Conservation (phyloP, 2,329 filamentous ascomycete species). For the Scopulariopsis brevicaulis region DNA sequence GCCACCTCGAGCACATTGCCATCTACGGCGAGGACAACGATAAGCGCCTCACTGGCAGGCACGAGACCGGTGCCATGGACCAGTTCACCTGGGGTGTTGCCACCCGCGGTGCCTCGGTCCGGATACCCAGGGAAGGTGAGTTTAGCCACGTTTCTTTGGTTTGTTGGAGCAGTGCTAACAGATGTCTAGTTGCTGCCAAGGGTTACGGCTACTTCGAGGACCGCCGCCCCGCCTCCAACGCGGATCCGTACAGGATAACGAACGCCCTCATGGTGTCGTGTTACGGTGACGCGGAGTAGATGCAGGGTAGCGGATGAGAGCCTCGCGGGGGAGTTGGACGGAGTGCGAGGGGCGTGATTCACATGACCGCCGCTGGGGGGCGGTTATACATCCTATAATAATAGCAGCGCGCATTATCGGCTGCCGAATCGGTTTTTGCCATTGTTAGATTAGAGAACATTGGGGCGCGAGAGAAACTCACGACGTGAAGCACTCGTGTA, state of each 20-base stretch:
- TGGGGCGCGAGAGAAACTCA: background rate
- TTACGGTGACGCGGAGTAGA: slow-evolving; percentile 5
- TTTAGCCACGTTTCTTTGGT: background rate
- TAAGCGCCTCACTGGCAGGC: slow-evolving; percentile 78
- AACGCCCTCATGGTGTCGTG: slow-evolving; percentile 53
- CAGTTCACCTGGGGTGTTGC: slow-evolving; percentile 90
- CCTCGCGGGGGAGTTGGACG: background rate
- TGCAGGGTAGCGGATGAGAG: background rate
- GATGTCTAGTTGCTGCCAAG: slow-evolving; percentile 52
- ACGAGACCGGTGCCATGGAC: slow-evolving; percentile 92
- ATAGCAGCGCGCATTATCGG: background rate
- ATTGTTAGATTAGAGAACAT: background rate
- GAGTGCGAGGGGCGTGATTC: background rate
- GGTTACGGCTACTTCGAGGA: slow-evolving; percentile 95
- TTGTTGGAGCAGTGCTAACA: background rate
- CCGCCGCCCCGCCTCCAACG: slow-evolving; percentile 72
- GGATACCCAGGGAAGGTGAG: slow-evolving; percentile 64
- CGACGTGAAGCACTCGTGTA: background rate
- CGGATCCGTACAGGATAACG: slow-evolving; percentile 73
- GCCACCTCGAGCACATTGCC: slow-evolving; percentile 75
- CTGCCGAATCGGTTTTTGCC: background rate
- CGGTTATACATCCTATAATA: background rate
- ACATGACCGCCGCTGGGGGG: background rate
- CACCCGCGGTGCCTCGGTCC: slow-evolving; percentile 89
- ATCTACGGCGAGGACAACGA: slow-evolving; percentile 97